phyloP scores from a whole-genome alignment of 768 basidiomycete genomes.

The Coprinopsis strossmayeri region DNA sequence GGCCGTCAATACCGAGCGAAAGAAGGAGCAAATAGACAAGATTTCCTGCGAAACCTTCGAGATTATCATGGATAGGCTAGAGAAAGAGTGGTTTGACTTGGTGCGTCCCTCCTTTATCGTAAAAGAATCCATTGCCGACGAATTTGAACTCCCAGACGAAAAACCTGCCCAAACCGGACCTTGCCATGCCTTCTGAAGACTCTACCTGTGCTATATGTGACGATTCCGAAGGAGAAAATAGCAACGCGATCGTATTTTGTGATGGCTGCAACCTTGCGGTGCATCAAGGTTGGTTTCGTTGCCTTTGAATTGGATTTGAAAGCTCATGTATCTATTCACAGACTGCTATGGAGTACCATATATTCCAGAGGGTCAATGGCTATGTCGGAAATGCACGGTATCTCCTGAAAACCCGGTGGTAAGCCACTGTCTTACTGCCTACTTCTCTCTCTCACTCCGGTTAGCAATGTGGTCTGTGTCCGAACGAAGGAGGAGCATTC shows the following conservation, averaged over 20 bases:
- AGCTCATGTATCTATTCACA: conserved; percentile 21
- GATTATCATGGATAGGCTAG: conserved; percentile 93
- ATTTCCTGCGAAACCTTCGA: conserved; percentile 88
- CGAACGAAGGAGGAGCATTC: conserved; percentile 96
- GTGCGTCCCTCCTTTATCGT: conserved; percentile 34
- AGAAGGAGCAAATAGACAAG: conserved; percentile 61
- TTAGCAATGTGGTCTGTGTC: conserved; percentile 92
- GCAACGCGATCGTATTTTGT: conserved; percentile 98
- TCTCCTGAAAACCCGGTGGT: conserved; percentile 96
- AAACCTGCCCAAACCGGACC: conserved; percentile 83
- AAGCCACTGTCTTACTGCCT: conserved; percentile 21
- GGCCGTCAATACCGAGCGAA: conserved; percentile 72
- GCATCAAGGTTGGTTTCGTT: conserved; percentile 75
- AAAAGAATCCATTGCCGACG: background rate
- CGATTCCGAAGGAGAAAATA: conserved; percentile 97
- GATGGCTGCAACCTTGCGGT: conserved; percentile 98
- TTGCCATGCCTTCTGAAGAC: conserved; percentile 88
- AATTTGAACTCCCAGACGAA: conserved; percentile 59
- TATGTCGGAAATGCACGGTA: conserved; percentile 97
- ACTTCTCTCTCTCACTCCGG: background rate
- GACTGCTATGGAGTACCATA: conserved; percentile 99
- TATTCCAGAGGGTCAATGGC: conserved; percentile 99
- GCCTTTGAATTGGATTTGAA: background rate
- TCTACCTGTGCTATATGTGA: conserved; percentile 97
- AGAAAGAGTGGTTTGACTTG: conserved; percentile 99